Evolutionary conservation across 768 basidiomycete species (phyloP), one percentile per base, ranked within the genome.

Genomic region (Boletus pseudopeckii): DNA sequence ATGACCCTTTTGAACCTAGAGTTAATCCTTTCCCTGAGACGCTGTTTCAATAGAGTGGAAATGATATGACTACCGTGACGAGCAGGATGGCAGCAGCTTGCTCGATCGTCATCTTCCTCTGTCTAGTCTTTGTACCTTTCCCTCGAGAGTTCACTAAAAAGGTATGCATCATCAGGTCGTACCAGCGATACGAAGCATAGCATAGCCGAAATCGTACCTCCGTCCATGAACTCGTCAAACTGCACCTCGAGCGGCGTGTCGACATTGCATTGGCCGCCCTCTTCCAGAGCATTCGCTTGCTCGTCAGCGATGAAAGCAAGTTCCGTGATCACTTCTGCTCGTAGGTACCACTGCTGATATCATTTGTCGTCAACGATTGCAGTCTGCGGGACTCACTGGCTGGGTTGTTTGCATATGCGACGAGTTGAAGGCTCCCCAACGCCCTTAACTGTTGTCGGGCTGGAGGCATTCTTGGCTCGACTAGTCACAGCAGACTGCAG

Each of bases 191-290:
- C 13, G n/a, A 26, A 32, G 34, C 17, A 9, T 28, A 1, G 5
- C 24, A 33, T 10, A 17, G 20, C 22, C 18, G 26, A 38, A 13
- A 44, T 17, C 14, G 33, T 62, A 66, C 66, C 64, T 55, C 66
- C 64, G 5, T 58, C 49, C 64, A 67, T 59, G 50, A 67, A 66
- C 30, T 68, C 66, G n/a, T 59, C 30, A 5, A 67, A 67, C 39
- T 50, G 49, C 47, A 67, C 57, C 34, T 64, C 61, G n/a, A 67
- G 45, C 13, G 64, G 64, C 13, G 34, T 30, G 22, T 52, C 52
- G 33, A 45, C 9, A 15, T 47, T 42, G 14, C 18, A 11, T 26
- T 40, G 47, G 14, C 13, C 18, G 1, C 30, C 34, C 6, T 48
- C 51, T 8, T 3, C 36, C 36, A 10, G 44, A 26, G 14, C 28